phyloP scores from a whole-genome alignment of 495 filamentous ascomycete species.

The Aspergillus nanangensis region DNA sequence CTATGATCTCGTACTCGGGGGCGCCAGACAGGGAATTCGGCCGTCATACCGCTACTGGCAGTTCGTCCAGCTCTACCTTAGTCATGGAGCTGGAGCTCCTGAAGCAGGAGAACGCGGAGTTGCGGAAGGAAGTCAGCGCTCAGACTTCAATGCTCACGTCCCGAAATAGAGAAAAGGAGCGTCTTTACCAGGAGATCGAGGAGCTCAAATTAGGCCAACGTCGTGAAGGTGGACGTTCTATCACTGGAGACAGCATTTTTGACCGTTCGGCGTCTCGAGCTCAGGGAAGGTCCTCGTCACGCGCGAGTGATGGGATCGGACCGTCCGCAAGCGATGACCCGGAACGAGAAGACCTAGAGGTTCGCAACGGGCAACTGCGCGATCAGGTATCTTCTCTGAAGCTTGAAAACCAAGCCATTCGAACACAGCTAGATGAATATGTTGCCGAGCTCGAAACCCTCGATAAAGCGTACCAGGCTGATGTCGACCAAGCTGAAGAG shows the following conservation, averaged over 20 bases:
- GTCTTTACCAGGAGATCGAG: constrained; percentile 94
- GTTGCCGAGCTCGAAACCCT: constrained; percentile 62
- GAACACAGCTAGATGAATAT: constrained; percentile 66
- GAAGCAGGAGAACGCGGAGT: constrained; percentile 86
- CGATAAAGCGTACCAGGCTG: constrained; percentile 64
- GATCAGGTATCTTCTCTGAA: constrained; percentile 82
- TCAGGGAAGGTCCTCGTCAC: constrained; percentile 66
- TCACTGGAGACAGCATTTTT: constrained; percentile 85
- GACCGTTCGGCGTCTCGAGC: constrained; percentile 88
- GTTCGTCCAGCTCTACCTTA: constrained; percentile 58
- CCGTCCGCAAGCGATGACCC: constrained; percentile 68
- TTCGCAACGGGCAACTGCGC: constrained; percentile 73
- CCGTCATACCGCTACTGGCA: constrained; percentile 46
- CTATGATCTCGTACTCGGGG: constrained; percentile 57
- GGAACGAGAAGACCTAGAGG: constrained; percentile 83
- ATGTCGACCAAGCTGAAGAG: constrained; percentile 69
- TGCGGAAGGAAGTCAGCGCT: constrained; percentile 86
- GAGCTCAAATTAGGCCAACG: constrained; percentile 85
- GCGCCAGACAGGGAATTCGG: constrained; percentile 58
- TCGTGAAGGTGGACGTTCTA: constrained; percentile 55
- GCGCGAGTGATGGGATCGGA: constrained; percentile 66
- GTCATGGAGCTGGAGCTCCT: constrained; percentile 72
- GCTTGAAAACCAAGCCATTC: constrained; percentile 76
- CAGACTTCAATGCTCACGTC: constrained; percentile 98
- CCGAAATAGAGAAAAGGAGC: constrained; percentile 88